Conservation (phyloP, 106 monocot species). For the Posidonia australis region DNA sequence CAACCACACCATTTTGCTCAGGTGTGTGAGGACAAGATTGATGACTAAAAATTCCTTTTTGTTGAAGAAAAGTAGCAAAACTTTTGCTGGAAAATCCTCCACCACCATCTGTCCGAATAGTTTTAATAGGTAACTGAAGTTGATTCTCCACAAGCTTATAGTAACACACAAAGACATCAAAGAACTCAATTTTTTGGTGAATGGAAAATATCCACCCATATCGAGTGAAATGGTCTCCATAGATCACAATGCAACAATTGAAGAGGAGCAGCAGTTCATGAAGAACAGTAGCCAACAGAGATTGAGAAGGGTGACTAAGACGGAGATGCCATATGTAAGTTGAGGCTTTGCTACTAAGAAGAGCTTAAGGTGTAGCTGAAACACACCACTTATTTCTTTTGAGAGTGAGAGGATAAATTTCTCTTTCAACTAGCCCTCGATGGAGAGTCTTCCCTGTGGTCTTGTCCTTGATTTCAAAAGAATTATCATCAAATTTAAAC, state of each 20-base stretch:
- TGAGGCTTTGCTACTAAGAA: too few species aligned
- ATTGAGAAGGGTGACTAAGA: neutral
- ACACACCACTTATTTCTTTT: too few species aligned
- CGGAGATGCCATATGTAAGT: neutral
- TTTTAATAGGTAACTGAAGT: neutral
- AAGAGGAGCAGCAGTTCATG: neutral
- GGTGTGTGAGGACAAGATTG: too few species aligned
- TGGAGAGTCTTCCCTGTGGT: too few species aligned
- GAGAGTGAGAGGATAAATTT: too few species aligned
- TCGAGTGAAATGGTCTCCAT: neutral
- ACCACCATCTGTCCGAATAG: neutral
- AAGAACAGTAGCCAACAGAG: neutral
- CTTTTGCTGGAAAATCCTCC: neutral
- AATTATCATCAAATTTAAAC: too few species aligned
- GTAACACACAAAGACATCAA: neutral
- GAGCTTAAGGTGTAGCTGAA: too few species aligned
- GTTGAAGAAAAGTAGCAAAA: neutral
- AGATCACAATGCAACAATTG: too few species aligned
- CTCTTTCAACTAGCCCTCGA: too few species aligned
- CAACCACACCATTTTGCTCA: too few species aligned
- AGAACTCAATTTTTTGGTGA: neutral
- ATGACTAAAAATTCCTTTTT: neutral
- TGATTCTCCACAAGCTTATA: neutral
- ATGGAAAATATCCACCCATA: neutral
- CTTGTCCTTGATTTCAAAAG: too few species aligned